These are phyloP conservation scores for Gentiana dahurica DNA, from an alignment of 257 asterid species.

Conservation along the genomic window DNA sequence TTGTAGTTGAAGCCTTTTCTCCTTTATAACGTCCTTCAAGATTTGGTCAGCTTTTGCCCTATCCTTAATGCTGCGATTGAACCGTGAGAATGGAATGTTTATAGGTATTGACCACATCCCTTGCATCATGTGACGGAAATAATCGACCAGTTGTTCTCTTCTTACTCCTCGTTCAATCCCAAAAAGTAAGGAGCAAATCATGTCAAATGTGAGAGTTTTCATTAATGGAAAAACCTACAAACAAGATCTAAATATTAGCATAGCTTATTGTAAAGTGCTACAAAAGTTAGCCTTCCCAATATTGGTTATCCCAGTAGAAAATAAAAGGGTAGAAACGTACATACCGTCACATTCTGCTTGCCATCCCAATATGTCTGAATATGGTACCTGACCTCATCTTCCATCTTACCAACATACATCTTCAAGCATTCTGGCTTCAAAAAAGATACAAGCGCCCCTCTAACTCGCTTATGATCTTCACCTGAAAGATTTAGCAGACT, in stretches of 20 bases:
- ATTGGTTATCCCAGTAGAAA: no score
- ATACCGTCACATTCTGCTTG: constrained; percentile 38
- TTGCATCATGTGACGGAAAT: constrained; percentile 37
- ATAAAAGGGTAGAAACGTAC: no score
- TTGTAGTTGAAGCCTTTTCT: constrained; percentile 34
- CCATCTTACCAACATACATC: constrained; percentile 51
- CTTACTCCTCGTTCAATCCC: constrained; percentile 39
- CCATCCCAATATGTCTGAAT: constrained; percentile 50
- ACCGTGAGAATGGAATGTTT: constrained; percentile 52
- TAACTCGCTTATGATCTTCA: constrained; percentile 52
- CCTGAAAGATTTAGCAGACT: constrained; percentile 49
- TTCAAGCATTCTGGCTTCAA: constrained; percentile 56
- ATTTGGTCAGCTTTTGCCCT: constrained; percentile 37
- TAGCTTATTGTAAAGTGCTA: no score
- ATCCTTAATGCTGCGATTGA: constrained; percentile 56
- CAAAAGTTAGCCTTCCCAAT: no score
- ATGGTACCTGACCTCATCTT: constrained; percentile 42
- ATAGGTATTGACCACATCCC: constrained; percentile 71
- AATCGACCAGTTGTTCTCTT: constrained; percentile 31
- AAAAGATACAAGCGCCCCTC: constrained; percentile 50
- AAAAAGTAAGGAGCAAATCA: constrained; percentile 58
- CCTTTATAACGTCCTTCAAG: constrained; percentile 36
- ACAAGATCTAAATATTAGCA: no score
- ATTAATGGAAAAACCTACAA: constrained; percentile 56
- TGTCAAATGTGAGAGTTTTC: constrained; percentile 70